Percentiles rank a stretch among this genome's conserved stretches.
phyloP scores from a whole-genome alignment of 768 basidiomycete species.

The Tulasnella sp. region DNA sequence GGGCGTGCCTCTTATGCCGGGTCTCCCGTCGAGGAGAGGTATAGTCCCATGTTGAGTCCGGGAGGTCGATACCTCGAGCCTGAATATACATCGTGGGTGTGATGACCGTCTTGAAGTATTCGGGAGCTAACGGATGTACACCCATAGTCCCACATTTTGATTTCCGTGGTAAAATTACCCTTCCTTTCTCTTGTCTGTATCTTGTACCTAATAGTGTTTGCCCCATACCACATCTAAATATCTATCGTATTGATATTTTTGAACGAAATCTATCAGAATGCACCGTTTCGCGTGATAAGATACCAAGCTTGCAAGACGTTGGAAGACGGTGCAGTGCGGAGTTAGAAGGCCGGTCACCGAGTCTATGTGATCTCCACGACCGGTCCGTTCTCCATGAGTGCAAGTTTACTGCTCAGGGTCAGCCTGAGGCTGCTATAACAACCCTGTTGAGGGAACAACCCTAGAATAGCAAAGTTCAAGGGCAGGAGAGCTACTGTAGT shows the following conservation, averaged over 20 bases:
- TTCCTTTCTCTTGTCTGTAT: neutral
- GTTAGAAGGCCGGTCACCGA: too few relatives aligned
- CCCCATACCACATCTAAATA: neutral
- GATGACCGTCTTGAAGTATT: neutral
- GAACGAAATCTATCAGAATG: neutral
- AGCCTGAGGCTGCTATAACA: too few relatives aligned
- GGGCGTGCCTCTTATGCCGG: too few relatives aligned
- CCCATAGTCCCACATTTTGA: neutral
- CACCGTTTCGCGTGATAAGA: neutral
- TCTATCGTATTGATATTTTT: neutral
- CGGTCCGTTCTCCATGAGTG: too few relatives aligned
- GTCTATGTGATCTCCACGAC: too few relatives aligned
- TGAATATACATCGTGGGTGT: slow-evolving; percentile 26
- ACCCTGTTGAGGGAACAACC: too few relatives aligned
- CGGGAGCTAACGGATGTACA: neutral
- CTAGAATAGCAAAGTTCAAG: too few relatives aligned
- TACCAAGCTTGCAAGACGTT: too few relatives aligned
- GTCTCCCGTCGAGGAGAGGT: too few relatives aligned
- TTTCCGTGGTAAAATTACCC: neutral
- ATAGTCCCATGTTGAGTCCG: slow-evolving; percentile 25
- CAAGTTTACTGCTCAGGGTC: too few relatives aligned
- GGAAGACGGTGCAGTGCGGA: too few relatives aligned
- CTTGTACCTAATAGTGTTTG: neutral
- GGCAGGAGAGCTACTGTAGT: too few relatives aligned
- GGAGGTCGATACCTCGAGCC: slow-evolving; percentile 27